phyloP scores from a whole-genome alignment of 2,329 filamentous ascomycete species.

The Apiospora arundinis region DNA sequence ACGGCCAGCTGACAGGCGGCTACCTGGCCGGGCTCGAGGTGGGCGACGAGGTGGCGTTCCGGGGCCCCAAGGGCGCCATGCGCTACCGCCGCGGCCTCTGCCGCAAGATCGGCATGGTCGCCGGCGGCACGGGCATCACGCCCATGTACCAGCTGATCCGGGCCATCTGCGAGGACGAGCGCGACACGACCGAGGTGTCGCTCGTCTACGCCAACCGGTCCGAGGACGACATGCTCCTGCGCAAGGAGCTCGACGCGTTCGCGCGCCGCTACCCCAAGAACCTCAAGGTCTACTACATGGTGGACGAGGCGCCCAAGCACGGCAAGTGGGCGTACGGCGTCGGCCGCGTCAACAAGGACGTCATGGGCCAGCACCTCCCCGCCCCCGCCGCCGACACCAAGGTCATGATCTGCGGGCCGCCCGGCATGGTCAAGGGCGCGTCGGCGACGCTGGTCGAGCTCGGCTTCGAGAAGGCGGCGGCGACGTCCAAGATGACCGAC shows the following conservation, averaged over 20 bases:
- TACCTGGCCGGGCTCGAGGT: conserved; percentile 54
- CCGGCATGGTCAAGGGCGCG: conserved; percentile 63
- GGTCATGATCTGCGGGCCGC: conserved; percentile 66
- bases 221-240: conserved; percentile 65
- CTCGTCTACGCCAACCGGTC: conserved; percentile 65
- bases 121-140: conserved; percentile 58
- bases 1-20: conserved; percentile 55
- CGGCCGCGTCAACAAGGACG: conserved; percentile 58
- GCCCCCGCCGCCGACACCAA: conserved; percentile 52
- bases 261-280: conserved; percentile 57
- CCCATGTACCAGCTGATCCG: conserved; percentile 69
- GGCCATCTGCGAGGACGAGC: conserved; percentile 66
- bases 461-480: conserved; percentile 57
- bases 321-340: conserved; percentile 53
- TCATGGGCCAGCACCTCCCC: conserved; percentile 58
- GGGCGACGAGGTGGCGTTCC: conserved; percentile 57
- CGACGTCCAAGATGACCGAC: conserved; percentile 58
- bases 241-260: conserved; percentile 60
- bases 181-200: conserved; percentile 61
- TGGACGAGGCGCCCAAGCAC: conserved; percentile 49
- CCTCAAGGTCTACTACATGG: conserved; percentile 61
- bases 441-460: conserved; percentile 57
- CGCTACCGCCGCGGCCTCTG: conserved; percentile 51
- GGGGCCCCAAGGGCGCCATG: conserved; percentile 64
- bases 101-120: conserved; percentile 60